Percentiles rank a stretch among this genome's conserved stretches.
These are phyloP conservation scores for Albophoma yamanashiensis DNA, from an alignment of 2,329 filamentous ascomycete genomes.

Conservation along the genomic window DNA sequence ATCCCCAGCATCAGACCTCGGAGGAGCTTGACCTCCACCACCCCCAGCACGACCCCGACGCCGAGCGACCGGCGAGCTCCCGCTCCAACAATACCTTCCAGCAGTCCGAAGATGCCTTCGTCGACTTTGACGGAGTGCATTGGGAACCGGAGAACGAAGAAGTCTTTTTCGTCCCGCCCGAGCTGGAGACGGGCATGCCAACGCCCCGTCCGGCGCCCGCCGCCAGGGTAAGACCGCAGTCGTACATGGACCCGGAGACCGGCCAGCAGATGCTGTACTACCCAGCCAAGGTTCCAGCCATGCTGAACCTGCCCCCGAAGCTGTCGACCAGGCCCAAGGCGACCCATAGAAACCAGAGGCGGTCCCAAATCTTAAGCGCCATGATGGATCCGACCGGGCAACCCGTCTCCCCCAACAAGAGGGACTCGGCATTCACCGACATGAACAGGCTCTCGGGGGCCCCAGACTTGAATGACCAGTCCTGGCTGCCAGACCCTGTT, in stretches of 20 bases:
- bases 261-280: slow-evolving; percentile 87
- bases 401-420: slow-evolving; percentile 4
- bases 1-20: not conserved
- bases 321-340: slow-evolving; percentile 64
- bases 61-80: slow-evolving; percentile 29
- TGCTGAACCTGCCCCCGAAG: slow-evolving; percentile 85
- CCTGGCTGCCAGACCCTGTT: slow-evolving; percentile 37
- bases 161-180: slow-evolving; percentile 11
- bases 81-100: slow-evolving; percentile 52
- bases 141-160: slow-evolving; percentile 44
- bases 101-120: slow-evolving; percentile 58
- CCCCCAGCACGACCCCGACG: slow-evolving; percentile 1
- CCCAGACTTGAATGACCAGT: slow-evolving; percentile 12
- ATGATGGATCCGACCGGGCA: slow-evolving; percentile 28
- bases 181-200: slow-evolving; percentile 9
- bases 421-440: slow-evolving; percentile 12
- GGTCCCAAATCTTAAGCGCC: slow-evolving; percentile 60
- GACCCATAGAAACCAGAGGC: slow-evolving; percentile 54
- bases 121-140: slow-evolving; percentile 74
- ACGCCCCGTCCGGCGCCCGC: slow-evolving; percentile 13
- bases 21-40: not conserved
- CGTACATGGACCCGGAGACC: slow-evolving; percentile 52
- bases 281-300: slow-evolving; percentile 84
- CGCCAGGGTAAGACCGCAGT: slow-evolving; percentile 33
- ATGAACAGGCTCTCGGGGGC: slow-evolving; percentile 6